phyloP scores from a whole-genome alignment of 2,329 filamentous ascomycete genomes.

The Calonectria pseudoturangicola region DNA sequence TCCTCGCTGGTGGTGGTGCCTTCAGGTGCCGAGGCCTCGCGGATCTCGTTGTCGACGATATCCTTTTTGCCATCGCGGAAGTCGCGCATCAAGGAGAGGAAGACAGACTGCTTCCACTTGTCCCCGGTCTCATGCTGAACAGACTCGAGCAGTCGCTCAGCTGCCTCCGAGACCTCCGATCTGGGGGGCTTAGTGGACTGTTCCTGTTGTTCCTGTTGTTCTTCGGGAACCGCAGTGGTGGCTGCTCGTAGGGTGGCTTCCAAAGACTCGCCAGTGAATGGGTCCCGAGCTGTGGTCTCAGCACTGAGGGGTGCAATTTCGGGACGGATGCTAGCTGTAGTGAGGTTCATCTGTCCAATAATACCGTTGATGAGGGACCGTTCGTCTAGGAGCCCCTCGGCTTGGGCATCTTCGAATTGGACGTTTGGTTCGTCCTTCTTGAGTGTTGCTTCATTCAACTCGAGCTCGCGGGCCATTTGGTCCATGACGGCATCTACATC shows the following conservation, averaged over 20 bases:
- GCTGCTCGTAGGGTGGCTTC: slow-evolving; percentile 19
- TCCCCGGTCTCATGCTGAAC: slow-evolving; percentile 67
- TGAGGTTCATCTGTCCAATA: not conserved
- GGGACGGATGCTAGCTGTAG: too few relatives aligned
- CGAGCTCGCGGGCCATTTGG: slow-evolving; percentile 64
- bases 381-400: not conserved
- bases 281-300: too few relatives aligned
- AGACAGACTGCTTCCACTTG: slow-evolving; percentile 68
- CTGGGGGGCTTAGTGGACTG: slow-evolving; percentile 50
- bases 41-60: slow-evolving; percentile 65
- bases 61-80: slow-evolving; percentile 67
- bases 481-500: slow-evolving; percentile 66
- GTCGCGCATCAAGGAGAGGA: slow-evolving; percentile 66
- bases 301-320: too few relatives aligned
- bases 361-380: not conserved
- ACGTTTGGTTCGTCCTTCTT: slow-evolving; percentile 47
- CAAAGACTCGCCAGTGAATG: too few relatives aligned
- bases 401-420: slow-evolving; percentile 14
- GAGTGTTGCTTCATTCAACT: slow-evolving; percentile 59
- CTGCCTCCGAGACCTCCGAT: slow-evolving; percentile 65
- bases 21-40: slow-evolving; percentile 53
- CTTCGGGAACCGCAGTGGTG: slow-evolving; percentile 42
- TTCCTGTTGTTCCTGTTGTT: slow-evolving; percentile 32
- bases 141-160: slow-evolving; percentile 64
- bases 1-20: slow-evolving; percentile 19